Evolutionary conservation across 148 eudicot species (phyloP), one percentile per base, ranked within the genome.

Genomic region (Arbutus unedo): DNA sequence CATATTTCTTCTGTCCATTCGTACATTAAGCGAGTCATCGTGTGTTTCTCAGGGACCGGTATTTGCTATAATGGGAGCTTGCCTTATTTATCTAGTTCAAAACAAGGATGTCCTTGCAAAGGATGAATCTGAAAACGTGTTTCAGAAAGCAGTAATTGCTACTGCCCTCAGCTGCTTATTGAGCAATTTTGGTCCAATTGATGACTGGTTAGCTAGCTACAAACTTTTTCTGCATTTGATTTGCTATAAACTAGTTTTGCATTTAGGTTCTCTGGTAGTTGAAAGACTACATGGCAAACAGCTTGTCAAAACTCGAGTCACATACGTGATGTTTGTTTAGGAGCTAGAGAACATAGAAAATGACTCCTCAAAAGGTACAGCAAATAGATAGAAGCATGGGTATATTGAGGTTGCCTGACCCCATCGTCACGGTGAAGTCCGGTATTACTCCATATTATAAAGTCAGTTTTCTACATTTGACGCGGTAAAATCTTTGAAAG

Each of bases 11-110:
- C 31, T 21, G 14, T 75, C 57, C 55, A 49, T 50, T 6, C 43
- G 4, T 49, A 51, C 23, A 50, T 0, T 75, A 50, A 75, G 25
- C 19, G 3, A 75, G 80, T 77, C 55, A 8, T 77, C 31, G 15
- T 77, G 38, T 13, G 67, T 75, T 75, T 50, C 13, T 75, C 86
- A 93, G 98, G 98, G 95, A 59, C 98, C 98, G 0, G 90, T 84
- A 8, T 93, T 95, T 85, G 94, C 94, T 77, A 76, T 95, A 25
- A 86, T 95, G 13, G 98, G 97, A 59, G 97, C 98, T 64, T 95
- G 95, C 97, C 92, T 95, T 38, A 84, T 92, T 78, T 90, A 91
- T 83, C 98, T 93, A 80, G 59, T 87, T 44, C 93, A 88, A 79
- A 93, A 93, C 91, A 92, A 85, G 84, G 91, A 88, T 84, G 85